Evolutionary conservation across 768 basidiomycete species (phyloP), one percentile per base, ranked within the genome.

Genomic region (Ramaria sp.): DNA sequence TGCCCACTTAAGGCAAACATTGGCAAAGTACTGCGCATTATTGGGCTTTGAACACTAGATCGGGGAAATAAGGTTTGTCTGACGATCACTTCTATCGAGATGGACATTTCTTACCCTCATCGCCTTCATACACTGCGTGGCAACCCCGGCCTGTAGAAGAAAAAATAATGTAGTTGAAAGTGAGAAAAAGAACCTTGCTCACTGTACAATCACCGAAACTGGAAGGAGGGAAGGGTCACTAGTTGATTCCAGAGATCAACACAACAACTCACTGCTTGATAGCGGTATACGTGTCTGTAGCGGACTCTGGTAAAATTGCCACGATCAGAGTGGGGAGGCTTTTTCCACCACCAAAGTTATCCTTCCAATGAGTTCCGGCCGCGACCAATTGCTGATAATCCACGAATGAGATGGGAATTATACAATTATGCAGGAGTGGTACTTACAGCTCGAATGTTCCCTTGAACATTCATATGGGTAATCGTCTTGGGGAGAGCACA

Each of bases 21-120:
- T 91, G 0, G 88, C 88, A 56, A 74, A 90, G 60, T 89, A 91
- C 58, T 90, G 88, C 0, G 77, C 67, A 56, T 81, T 88, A 0
- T 84, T 87, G 3, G 75, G 69, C 59, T n/a, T n/a, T n/a, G 67
- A 74, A 61, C 83, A 85, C 61, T 88, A 4, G 64, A 41, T 34
- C 2, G 1, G 18, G 10, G 8, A 4, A 64, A 41, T n/a, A 41
- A n/a, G 20, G 39, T 41, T 41, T 41, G 39, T n/a, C 20, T 18
- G 16, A 15, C 5, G 18, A 16, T 5, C 20, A 41, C 20, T 41
- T 41, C 16, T 41, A 22, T 41, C 6, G 15, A 5, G 88, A 88
- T 34, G 89, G 65, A 58, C 77, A 80, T 0, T 83, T 9, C 86
- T 7, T 75, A 62, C 83, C 83, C 60, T 88, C 4, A 65, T 67